Conservation (phyloP, 2,329 filamentous ascomycete species). For the Camillea tinctor region DNA sequence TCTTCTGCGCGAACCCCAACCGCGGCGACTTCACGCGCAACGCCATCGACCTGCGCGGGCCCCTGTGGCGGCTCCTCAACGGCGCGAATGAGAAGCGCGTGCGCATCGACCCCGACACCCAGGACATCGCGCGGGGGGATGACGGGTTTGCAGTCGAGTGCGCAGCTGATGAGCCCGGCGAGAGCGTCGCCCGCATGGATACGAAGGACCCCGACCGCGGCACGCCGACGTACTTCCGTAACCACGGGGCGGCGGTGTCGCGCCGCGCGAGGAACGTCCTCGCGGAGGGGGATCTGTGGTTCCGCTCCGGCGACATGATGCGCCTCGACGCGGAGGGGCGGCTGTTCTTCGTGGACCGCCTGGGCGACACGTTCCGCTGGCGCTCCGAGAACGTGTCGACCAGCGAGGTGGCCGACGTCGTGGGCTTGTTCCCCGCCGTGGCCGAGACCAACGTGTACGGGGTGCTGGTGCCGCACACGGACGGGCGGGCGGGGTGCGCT, state of each 20-base stretch:
- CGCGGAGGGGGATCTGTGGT: conserved; percentile 65
- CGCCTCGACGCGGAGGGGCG: conserved; percentile 59
- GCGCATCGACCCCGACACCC: conserved; percentile 66
- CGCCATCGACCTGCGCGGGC: conserved; percentile 67
- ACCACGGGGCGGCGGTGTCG: conserved; percentile 60
- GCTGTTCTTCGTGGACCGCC: conserved; percentile 65
- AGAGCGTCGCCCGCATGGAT: conserved; percentile 62
- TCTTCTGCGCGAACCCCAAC: conserved; percentile 56
- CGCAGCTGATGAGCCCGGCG: conserved; percentile 62
- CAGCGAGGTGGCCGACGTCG: conserved; percentile 41
- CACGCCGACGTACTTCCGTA: conserved; percentile 57
- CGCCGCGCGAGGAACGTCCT: conserved; percentile 65
- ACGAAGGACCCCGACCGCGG: conserved; percentile 55
- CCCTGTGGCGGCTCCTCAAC: conserved; percentile 52
- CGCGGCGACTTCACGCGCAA: conserved; percentile 60
- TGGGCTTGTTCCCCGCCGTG: conserved; percentile 39
- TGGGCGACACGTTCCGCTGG: conserved; percentile 75
- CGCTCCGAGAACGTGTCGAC: conserved; percentile 47
- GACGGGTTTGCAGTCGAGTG: conserved; percentile 65
- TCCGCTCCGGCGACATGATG: conserved; percentile 66
- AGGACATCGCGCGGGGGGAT: conserved; percentile 62
- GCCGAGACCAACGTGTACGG: conserved; percentile 45
- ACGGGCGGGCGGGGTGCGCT: conserved; percentile 43
- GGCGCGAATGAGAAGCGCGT: conserved; percentile 62
- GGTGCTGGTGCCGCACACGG: conserved; percentile 41